phyloP scores from a whole-genome alignment of 2,329 filamentous ascomycete species.

The Ceratocystis eucalypticola region DNA sequence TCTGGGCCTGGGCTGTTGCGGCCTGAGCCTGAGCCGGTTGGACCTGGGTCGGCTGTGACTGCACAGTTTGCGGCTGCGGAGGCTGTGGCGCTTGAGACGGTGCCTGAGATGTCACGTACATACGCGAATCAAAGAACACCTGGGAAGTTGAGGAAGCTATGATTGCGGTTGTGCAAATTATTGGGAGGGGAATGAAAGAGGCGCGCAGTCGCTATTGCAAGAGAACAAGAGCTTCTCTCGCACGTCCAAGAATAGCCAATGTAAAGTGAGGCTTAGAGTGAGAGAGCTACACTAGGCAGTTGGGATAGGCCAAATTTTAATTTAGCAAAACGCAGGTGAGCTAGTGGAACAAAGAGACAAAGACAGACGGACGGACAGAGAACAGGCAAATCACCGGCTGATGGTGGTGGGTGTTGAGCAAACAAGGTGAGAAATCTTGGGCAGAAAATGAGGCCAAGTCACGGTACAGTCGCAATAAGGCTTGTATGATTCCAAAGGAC shows the following conservation, averaged over 20 bases:
- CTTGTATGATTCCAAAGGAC: background rate
- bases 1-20: background rate
- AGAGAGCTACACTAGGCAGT: background rate
- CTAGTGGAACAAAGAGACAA: background rate
- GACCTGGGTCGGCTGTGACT: background rate
- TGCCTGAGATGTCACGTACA: slow-evolving; percentile 18
- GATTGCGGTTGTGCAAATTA: slow-evolving; percentile 23
- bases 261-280: background rate
- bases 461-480: background rate
- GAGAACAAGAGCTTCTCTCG: slow-evolving; percentile 11
- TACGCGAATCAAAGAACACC: slow-evolving; percentile 18
- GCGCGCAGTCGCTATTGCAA: slow-evolving; percentile 19
- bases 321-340: background rate
- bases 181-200: slow-evolving; percentile 18
- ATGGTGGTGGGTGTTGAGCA: background rate
- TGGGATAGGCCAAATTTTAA: background rate
- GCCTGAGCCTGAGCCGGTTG: slow-evolving; percentile 8
- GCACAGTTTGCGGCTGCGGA: slow-evolving; percentile 8
- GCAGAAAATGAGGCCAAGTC: background rate
- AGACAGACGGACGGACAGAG: background rate
- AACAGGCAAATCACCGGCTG: background rate
- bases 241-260: background rate
- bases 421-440: background rate
- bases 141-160: slow-evolving; percentile 18
- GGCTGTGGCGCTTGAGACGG: slow-evolving; percentile 12